phyloP scores from a whole-genome alignment of 2,329 filamentous ascomycete genomes.

The Ceratocystis huliohia region DNA sequence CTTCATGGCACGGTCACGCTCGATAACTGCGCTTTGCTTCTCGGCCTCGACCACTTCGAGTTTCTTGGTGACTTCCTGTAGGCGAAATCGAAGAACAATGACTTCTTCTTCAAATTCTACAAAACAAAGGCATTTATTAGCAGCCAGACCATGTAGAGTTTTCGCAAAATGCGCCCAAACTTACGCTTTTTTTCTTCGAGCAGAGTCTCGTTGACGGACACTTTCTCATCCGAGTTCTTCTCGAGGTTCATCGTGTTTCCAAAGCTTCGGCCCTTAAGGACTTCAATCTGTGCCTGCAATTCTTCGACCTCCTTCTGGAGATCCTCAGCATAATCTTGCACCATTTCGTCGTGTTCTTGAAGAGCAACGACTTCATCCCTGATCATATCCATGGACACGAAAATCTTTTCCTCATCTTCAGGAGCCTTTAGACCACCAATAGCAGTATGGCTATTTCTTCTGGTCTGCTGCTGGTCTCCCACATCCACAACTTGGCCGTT shows the following conservation, averaged over 20 bases:
- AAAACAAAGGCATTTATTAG: not conserved
- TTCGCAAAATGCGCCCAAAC: slow-evolving; percentile 25
- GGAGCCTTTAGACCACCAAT: slow-evolving; percentile 40
- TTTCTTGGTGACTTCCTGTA: slow-evolving; percentile 51
- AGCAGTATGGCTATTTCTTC: slow-evolving; percentile 32
- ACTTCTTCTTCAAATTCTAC: slow-evolving; percentile 47
- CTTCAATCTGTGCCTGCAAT: slow-evolving; percentile 38
- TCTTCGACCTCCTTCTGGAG: slow-evolving; percentile 40
- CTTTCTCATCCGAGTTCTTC: slow-evolving; percentile 20
- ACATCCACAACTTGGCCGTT: slow-evolving; percentile 39
- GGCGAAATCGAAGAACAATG: slow-evolving; percentile 45
- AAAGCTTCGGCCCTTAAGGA: slow-evolving; percentile 32
- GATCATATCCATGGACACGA: slow-evolving; percentile 51
- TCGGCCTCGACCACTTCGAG: slow-evolving; percentile 50
- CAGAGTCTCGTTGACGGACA: slow-evolving; percentile 28
- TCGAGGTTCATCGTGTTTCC: slow-evolving; percentile 27
- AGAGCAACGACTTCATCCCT: slow-evolving; percentile 44
- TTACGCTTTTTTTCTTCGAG: slow-evolving; percentile 44
- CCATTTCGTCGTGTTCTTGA: slow-evolving; percentile 43
- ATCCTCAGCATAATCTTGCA: slow-evolving; percentile 42
- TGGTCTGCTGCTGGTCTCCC: slow-evolving; percentile 28
- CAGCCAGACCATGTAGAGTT: not conserved
- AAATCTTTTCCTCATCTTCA: slow-evolving; percentile 44
- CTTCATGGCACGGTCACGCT: slow-evolving; percentile 52
- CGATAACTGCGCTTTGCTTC: slow-evolving; percentile 47